Evolutionary conservation across 2,329 filamentous ascomycete species (phyloP), one percentile per base, ranked within the genome.

Genomic region (Penicillium sp.): DNA sequence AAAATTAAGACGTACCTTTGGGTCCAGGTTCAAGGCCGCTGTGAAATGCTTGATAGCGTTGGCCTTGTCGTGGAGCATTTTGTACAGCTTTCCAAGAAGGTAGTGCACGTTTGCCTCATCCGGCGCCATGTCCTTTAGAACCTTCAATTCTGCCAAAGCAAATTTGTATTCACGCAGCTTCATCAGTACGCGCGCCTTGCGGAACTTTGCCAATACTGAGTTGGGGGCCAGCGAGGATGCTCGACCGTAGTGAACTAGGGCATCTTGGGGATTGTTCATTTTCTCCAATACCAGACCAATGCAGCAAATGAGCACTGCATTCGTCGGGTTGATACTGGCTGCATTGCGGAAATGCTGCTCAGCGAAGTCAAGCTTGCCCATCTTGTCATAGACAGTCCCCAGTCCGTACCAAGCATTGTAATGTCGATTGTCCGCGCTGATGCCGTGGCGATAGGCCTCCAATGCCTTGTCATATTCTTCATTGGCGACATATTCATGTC

Each of bases 341-440:
- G 94, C 94, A 19, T 90, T 88, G 57, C 90, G 85, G 78, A 95
- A 99, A 76, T 99, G 93, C 55, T 88, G 87, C 68, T 95, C 90
- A 2, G 94, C 93, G 71, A 94, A 90, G 59, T 96, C 90, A 65
- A 90, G 92, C 71, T 91, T 92, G 68, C 91, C 92, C 66, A 95
- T 84, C 69, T 92, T 93, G 73, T 96, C 90, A 67, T 93, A 94
- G 1, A 96, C 91, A 35, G 78, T 82, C 8, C 84, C 85, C n/a
- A 88, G 74, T 19, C 94, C 94, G 71, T 97, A 99, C 84, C 95
- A 97, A n/a, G 93, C 94, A 69, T 97, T 96, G 78, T 97, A 99
- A 71, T 97, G 93, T 19, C 93, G 86, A 53, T 84, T 86, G 68
- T 99, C 92, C 0, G 90, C 91, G 42, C 87, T 84, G 63, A 99